Evolutionary conservation across 2,329 filamentous ascomycete genomes (phyloP).

Genomic region (Cercospora janseana): DNA sequence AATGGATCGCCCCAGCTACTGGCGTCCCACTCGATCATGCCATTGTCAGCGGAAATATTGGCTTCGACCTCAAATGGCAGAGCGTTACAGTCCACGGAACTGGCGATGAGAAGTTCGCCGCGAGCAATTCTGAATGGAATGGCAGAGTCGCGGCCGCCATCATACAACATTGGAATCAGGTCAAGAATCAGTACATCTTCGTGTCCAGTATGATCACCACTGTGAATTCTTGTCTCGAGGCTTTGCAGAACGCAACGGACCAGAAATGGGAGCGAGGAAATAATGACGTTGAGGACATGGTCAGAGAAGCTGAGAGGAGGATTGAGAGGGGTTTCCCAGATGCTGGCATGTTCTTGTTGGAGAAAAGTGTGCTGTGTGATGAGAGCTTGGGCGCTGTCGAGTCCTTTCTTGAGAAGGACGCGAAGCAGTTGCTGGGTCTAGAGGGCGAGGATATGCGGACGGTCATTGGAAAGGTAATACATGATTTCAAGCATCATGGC

Average conservation of each 20-base stretch:
- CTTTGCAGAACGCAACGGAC: slow-evolving; percentile 33
- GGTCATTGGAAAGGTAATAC: slow-evolving; percentile 25
- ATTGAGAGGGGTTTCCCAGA: slow-evolving; percentile 41
- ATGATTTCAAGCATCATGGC: slow-evolving; percentile 29
- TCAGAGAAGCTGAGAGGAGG: slow-evolving; percentile 38
- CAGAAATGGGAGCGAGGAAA: slow-evolving; percentile 37
- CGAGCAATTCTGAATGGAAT: slow-evolving; percentile 37
- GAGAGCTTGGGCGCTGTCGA: slow-evolving; percentile 27
- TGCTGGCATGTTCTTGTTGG: slow-evolving; percentile 41
- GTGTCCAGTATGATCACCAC: slow-evolving; percentile 36
- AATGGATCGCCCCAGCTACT: slow-evolving; percentile 40
- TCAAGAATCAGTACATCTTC: slow-evolving; percentile 41
- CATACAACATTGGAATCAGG: slow-evolving; percentile 35
- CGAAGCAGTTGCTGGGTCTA: slow-evolving; percentile 23
- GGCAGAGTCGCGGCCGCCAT: slow-evolving; percentile 34
- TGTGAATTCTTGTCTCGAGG: slow-evolving; percentile 36
- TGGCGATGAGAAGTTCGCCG: slow-evolving; percentile 39
- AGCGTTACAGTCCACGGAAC: slow-evolving; percentile 41
- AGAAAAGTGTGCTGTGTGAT: slow-evolving; percentile 42
- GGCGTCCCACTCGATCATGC: slow-evolving; percentile 37
- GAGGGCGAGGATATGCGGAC: slow-evolving; percentile 21
- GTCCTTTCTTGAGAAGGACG: slow-evolving; percentile 32
- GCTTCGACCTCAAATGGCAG: slow-evolving; percentile 43
- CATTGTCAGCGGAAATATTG: slow-evolving; percentile 38
- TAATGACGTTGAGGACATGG: slow-evolving; percentile 38